These are phyloP conservation scores for Spinacia oleracea DNA, from an alignment of 179 eudicot species.

Conservation along the genomic window DNA sequence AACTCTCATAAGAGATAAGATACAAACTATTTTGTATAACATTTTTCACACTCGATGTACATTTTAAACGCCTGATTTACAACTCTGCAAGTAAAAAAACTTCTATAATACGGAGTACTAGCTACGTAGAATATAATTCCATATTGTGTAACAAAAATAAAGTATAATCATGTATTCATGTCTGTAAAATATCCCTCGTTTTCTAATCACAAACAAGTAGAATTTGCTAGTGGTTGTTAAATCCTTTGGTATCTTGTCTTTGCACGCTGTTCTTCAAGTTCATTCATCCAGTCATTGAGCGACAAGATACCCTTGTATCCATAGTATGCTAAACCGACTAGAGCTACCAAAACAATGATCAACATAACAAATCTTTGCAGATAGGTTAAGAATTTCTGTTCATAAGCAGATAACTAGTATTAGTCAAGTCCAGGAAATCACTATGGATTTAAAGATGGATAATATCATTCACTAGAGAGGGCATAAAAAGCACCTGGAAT, in stretches of 20 bases:
- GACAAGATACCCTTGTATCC: slow-evolving; percentile 80
- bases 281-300: slow-evolving; percentile 89
- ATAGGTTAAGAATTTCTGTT: slow-evolving; percentile 53
- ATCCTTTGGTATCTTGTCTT: slow-evolving; percentile 47
- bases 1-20: too few relatives aligned
- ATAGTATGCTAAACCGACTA: slow-evolving; percentile 47
- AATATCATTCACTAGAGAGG: slow-evolving; percentile 5
- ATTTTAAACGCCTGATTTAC: background rate
- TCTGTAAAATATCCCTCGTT: background rate
- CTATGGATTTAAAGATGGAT: background rate
- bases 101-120: too few relatives aligned
- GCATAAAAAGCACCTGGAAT: slow-evolving; percentile 51
- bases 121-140: background rate
- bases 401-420: slow-evolving; percentile 14
- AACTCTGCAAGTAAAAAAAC: background rate
- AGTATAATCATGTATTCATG: background rate
- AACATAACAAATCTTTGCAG: slow-evolving; percentile 42
- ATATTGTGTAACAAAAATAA: background rate
- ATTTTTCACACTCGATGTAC: slow-evolving; percentile 1
- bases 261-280: slow-evolving; percentile 60
- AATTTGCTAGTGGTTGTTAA: slow-evolving; percentile 18
- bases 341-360: slow-evolving; percentile 37
- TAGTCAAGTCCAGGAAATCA: background rate
- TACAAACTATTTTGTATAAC: background rate
- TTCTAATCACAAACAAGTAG: background rate